Conservation (phyloP, 2,329 filamentous ascomycete species). For the Cordyceps cicadae region DNA sequence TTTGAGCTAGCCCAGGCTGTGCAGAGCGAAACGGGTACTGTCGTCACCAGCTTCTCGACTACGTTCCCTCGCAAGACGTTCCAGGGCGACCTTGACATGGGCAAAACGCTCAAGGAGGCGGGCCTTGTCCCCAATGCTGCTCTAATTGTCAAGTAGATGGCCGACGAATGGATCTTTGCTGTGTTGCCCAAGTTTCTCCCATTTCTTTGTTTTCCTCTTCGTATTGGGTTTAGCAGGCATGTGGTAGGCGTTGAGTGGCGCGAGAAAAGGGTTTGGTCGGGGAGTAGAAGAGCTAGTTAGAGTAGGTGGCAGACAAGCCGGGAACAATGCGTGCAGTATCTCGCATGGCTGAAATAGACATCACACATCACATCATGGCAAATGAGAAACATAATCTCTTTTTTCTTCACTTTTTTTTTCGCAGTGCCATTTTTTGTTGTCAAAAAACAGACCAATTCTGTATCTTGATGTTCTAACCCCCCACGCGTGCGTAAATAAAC, state of each 20-base stretch:
- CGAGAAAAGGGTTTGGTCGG: not conserved
- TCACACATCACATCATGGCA: not conserved
- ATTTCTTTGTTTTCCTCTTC: not conserved
- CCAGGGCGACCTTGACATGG: slow-evolving; percentile 61
- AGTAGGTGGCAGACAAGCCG: too few relatives aligned
- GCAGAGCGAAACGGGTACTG: slow-evolving; percentile 58
- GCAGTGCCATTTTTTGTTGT: slow-evolving; percentile 3
- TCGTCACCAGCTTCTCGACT: slow-evolving; percentile 69
- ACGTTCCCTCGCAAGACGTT: slow-evolving; percentile 85
- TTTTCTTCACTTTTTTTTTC: slow-evolving; percentile 11
- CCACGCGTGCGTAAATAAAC: not conserved
- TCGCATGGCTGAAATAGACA: not conserved
- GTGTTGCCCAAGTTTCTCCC: not conserved
- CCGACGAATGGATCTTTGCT: not conserved
- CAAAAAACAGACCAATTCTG: slow-evolving; percentile 8
- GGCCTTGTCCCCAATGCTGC: slow-evolving; percentile 87
- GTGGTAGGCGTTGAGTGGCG: not conserved
- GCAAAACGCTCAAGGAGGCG: slow-evolving; percentile 85
- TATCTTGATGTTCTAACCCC: slow-evolving; percentile 4
- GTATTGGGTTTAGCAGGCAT: not conserved
- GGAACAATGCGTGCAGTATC: too few relatives aligned
- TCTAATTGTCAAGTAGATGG: slow-evolving; percentile 57
- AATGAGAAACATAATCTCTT: not conserved
- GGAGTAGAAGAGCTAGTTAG: too few relatives aligned
- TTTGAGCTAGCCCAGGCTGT: slow-evolving; percentile 83